phyloP scores from a whole-genome alignment of 2,329 filamentous ascomycete species.

The Macrophomina phaseolina region DNA sequence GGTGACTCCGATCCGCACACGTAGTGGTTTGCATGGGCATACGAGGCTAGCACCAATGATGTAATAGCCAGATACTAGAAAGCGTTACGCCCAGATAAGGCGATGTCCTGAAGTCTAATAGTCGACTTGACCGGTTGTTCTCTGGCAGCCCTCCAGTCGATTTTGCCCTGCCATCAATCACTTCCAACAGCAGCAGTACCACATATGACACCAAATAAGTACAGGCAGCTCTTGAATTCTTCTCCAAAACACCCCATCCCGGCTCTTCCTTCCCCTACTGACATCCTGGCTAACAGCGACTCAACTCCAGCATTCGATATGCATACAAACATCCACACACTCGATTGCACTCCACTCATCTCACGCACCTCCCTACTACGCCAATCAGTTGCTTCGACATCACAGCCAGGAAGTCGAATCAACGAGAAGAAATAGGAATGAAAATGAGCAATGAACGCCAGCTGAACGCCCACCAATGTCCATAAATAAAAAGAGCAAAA shows the following conservation, averaged over 20 bases:
- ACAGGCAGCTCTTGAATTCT: neutral
- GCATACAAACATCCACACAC: neutral
- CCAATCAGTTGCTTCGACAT: neutral
- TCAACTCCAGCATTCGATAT: neutral
- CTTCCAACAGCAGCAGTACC: neutral
- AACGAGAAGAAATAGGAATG: neutral
- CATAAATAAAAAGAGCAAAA: neutral
- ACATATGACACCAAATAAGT: no score
- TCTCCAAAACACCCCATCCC: neutral
- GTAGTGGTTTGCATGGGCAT: neutral
- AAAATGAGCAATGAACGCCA: neutral
- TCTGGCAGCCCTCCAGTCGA: neutral
- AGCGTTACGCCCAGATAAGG: neutral
- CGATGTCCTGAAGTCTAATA: neutral
- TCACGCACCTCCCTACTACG: neutral
- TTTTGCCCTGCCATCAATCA: neutral
- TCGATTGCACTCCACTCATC: neutral
- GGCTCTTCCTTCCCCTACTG: neutral
- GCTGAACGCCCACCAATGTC: neutral
- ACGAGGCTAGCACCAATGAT: conserved; percentile 1
- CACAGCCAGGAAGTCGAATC: neutral
- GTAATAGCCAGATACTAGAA: neutral
- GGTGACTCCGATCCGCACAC: neutral
- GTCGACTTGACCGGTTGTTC: neutral
- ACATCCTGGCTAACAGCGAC: neutral